phyloP scores from a whole-genome alignment of 1,284 basidiomycete genomes.

The Ceratobasidium papillatum region DNA sequence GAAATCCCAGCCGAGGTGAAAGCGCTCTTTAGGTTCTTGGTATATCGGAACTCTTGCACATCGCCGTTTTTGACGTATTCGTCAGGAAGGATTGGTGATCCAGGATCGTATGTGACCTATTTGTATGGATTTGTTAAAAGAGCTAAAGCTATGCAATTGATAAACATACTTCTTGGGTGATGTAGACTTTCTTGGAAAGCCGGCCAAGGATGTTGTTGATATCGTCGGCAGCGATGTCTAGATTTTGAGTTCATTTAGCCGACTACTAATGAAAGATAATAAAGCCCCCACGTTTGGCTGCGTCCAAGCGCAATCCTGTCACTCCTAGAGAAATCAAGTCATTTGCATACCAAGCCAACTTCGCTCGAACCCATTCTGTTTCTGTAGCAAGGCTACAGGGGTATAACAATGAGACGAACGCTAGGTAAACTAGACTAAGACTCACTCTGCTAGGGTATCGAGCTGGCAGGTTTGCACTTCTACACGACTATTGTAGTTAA shows the following conservation, averaged over 20 bases:
- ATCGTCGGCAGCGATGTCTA: conserved; percentile 42
- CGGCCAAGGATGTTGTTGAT: conserved; percentile 41
- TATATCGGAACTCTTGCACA: conserved; percentile 65
- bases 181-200: conserved; percentile 19
- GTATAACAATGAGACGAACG: conserved; percentile 5
- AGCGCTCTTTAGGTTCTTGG: conserved; percentile 50
- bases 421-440: conserved; percentile 44
- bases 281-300: conserved; percentile 69
- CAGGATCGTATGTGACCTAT: conserved; percentile 39
- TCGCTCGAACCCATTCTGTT: conserved; percentile 63
- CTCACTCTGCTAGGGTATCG: background rate
- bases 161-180: conserved; percentile 40
- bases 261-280: background rate
- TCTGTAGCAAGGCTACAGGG: conserved; percentile 60
- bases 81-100: conserved; percentile 24
- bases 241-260: background rate
- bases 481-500: conserved; percentile 60
- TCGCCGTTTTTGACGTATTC: conserved; percentile 55
- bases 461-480: conserved; percentile 60
- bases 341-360: conserved; percentile 66
- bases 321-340: conserved; percentile 69
- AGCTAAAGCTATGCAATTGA: background rate
- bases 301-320: conserved; percentile 71
- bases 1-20: conserved; percentile 64
- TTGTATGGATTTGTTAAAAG: background rate